These are phyloP conservation scores for Apocynum venetum DNA, from an alignment of 257 asterid species.

Conservation along the genomic window DNA sequence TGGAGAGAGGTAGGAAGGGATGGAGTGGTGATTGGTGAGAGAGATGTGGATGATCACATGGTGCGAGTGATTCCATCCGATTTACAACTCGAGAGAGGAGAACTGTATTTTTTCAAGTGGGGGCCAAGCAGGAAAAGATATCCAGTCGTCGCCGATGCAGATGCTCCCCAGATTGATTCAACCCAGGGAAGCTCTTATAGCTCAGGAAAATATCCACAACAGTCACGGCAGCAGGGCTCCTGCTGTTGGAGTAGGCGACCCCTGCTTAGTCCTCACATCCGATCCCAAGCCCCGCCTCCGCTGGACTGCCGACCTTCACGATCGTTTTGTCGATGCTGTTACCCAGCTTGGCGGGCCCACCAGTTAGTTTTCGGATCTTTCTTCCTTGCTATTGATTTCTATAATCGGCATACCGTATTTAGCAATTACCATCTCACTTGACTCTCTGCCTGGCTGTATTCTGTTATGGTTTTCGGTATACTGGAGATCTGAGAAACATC, in stretches of 20 bases:
- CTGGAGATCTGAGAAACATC: background rate
- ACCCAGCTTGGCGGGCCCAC: conserved; percentile 80
- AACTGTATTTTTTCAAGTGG: background rate
- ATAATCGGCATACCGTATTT: background rate
- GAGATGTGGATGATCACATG: background rate
- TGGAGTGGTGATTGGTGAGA: background rate
- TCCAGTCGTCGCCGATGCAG: background rate
- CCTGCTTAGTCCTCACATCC: conserved; percentile 64
- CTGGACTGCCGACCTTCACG: conserved; percentile 84
- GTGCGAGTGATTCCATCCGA: background rate
- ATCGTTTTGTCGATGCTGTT: conserved; percentile 77
- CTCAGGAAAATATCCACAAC: conserved; percentile 15
- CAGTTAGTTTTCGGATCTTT: conserved; percentile 44
- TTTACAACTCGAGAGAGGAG: background rate
- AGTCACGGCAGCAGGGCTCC: conserved; percentile 37
- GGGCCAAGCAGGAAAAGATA: background rate
- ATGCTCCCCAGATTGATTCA: conserved; percentile 69
- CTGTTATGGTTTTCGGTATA: too few relatives aligned
- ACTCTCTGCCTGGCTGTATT: background rate
- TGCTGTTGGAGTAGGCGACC: conserved; percentile 34
- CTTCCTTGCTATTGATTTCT: background rate
- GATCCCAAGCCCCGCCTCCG: conserved; percentile 83
- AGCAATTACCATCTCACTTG: too few relatives aligned
- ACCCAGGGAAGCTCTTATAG: conserved; percentile 23
- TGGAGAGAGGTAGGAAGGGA: background rate